Base-by-base conservation (phyloP, 2,329 filamentous ascomycete genomes). In the Monilinia aucupariae region DNA sequence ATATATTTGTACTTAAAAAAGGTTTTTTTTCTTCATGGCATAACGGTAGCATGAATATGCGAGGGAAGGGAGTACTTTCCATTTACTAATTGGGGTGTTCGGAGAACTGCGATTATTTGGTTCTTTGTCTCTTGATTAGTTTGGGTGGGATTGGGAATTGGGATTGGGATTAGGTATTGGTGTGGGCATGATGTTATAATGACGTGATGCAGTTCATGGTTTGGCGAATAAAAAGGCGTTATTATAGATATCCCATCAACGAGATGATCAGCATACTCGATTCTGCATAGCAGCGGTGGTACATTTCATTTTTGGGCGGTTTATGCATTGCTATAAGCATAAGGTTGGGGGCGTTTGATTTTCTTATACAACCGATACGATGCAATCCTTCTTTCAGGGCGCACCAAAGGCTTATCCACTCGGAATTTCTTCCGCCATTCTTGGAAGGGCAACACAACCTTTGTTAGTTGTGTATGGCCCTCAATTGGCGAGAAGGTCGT, bases 251-350 rank as follows among this genome's bases (percentile, higher is more conserved):
- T 58, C 54, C 54, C 54, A 58, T 58, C 54, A 6, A 30, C 54
- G 41, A 58, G 41, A 47, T 47, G 54, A 58, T 22, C 12, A 25
- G 15, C 30, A 58, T 47, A 47, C 41, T 25, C 54, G 30, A 34
- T 58, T 22, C 53, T 58, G 41, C 54, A 58, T 58, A 34, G 54
- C 54, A 58, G 41, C n/a, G 41, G 43, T 58, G 54, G 41, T 34
- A 34, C 30, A 17, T 58, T 58, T 45, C 27, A 9, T 47, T 47
- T 47, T 56, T 8, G 30, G 54, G n/a, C 41, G n/a, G 32, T n/a
- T 20, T 58, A n/a, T n/a, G 30, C 20, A n/a, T 58, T 47, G 12
- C 12, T 12, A 58, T 32, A 47, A 47, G 30, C 54, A 47, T 58
- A 34, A 20, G n/a, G n/a, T 25, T 25, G 45, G 32, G 32, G 54